These are phyloP conservation scores for Hericium rajendrae DNA, from an alignment of 768 basidiomycete genomes.

Conservation along the genomic window DNA sequence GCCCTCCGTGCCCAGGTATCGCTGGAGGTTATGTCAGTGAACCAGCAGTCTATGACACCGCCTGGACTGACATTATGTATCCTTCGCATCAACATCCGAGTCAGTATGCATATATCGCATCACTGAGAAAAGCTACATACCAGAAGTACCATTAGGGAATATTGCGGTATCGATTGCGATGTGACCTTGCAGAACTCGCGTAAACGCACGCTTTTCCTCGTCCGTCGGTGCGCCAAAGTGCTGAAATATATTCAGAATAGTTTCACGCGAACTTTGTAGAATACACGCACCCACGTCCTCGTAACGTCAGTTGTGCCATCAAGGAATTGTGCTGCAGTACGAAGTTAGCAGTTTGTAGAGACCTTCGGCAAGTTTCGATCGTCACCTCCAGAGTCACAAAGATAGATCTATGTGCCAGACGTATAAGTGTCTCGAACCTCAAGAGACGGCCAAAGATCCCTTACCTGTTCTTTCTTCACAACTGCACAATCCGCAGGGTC, in stretches of 20 bases:
- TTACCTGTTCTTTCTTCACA: constrained; percentile 66
- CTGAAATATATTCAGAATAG: constrained; percentile 23
- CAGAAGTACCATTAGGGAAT: constrained; percentile 76
- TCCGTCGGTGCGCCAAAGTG: constrained; percentile 83
- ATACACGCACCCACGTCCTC: constrained; percentile 60
- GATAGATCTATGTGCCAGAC: constrained; percentile 34
- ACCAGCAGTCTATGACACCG: not conserved
- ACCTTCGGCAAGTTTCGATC: not conserved
- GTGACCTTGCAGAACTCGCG: constrained; percentile 85
- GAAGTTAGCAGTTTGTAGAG: not conserved
- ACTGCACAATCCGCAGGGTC: constrained; percentile 62
- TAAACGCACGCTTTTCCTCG: constrained; percentile 83
- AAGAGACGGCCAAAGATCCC: not conserved
- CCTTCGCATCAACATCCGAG: constrained; percentile 25
- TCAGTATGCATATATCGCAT: not conserved
- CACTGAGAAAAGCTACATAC: constrained; percentile 25
- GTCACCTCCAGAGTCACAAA: constrained; percentile 82
- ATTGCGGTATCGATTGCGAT: constrained; percentile 81
- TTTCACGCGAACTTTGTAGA: not conserved
- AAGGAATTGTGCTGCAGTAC: constrained; percentile 55
- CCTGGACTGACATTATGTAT: constrained; percentile 38
- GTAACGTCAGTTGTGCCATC: constrained; percentile 97
- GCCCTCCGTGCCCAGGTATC: constrained; percentile 73
- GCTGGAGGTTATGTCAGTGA: constrained; percentile 25
- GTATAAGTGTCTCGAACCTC: too few species aligned